Conservation (phyloP, 257 asterid genomes). For the Rhazya stricta region DNA sequence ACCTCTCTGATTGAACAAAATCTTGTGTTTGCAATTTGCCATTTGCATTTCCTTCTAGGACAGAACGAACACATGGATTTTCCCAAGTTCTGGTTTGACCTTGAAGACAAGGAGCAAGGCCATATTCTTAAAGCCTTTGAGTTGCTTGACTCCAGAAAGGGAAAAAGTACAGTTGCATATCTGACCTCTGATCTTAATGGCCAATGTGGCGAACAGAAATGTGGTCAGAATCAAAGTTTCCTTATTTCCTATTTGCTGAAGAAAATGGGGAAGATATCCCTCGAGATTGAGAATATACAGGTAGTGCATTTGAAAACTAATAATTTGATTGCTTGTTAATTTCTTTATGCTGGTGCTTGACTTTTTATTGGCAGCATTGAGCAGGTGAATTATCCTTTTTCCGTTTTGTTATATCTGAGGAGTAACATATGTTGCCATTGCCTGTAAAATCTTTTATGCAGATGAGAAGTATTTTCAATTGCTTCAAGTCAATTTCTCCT, state of each 20-base stretch:
- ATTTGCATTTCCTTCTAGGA: slow-evolving; percentile 46
- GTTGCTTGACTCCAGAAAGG: slow-evolving; percentile 65
- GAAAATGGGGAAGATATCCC: slow-evolving; percentile 66
- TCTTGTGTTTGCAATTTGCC: slow-evolving; percentile 57
- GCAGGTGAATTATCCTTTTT: not conserved
- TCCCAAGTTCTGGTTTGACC: slow-evolving; percentile 54
- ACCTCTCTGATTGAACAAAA: slow-evolving; percentile 42
- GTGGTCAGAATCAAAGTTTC: slow-evolving; percentile 32
- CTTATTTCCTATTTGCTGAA: slow-evolving; percentile 68
- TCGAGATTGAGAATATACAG: slow-evolving; percentile 67
- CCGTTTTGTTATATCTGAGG: slow-evolving; percentile 10
- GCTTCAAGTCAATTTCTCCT: slow-evolving; percentile 63
- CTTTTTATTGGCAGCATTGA: not conserved
- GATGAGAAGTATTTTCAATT: slow-evolving; percentile 71
- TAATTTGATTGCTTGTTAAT: not conserved
- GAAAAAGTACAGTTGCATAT: slow-evolving; percentile 49
- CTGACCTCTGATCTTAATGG: slow-evolving; percentile 42
- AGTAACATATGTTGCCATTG: slow-evolving; percentile 11
- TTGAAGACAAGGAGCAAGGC: slow-evolving; percentile 51
- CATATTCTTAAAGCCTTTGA: slow-evolving; percentile 52
- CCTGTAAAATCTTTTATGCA: slow-evolving; percentile 30
- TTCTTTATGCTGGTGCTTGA: not conserved
- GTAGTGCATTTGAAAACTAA: slow-evolving; percentile 23
- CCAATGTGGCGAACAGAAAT: slow-evolving; percentile 24
- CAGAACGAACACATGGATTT: slow-evolving; percentile 32